Evolutionary conservation across 148 eudicot genomes (phyloP).

Genomic region (Rhododendron kiyosumense): DNA sequence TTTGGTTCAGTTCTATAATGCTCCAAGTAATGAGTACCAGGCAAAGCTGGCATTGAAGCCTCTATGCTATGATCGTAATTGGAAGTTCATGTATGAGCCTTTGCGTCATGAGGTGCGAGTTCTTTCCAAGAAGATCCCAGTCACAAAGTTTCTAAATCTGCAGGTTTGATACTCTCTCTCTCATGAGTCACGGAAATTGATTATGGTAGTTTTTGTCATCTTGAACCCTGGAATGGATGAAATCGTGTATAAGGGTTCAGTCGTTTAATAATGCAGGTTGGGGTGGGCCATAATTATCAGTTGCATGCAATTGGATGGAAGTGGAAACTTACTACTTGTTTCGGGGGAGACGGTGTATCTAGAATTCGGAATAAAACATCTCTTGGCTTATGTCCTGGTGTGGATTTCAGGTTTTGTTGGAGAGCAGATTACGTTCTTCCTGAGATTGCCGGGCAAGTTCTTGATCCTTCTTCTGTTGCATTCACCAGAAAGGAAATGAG

Average conservation of each 20-base stretch:
- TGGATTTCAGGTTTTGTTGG: conserved; percentile 96
- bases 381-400: conserved; percentile 72
- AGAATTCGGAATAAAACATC: conserved; percentile 80
- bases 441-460: conserved; percentile 72
- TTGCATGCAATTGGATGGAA: conserved; percentile 77
- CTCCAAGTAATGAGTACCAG: conserved; percentile 72
- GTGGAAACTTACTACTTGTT: conserved; percentile 86
- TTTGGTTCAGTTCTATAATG: conserved; percentile 64
- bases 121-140: conserved; percentile 84
- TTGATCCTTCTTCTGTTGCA: background rate
- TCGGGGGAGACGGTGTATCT: conserved; percentile 81
- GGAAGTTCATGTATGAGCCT: conserved; percentile 82
- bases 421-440: conserved; percentile 94
- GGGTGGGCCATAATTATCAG: conserved; percentile 73
- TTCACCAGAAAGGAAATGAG: background rate
- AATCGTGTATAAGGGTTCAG: background rate
- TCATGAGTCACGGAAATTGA: background rate
- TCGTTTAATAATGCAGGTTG: conserved; percentile 53
- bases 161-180: conserved; percentile 41
- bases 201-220: background rate
- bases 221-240: background rate
- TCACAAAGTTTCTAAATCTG: conserved; percentile 75
- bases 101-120: conserved; percentile 67
- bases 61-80: conserved; percentile 55
- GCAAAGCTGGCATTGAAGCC: conserved; percentile 84